Conservation (phyloP, 164 flowering plant genomes). For the Nymphaea thermarum region DNA sequence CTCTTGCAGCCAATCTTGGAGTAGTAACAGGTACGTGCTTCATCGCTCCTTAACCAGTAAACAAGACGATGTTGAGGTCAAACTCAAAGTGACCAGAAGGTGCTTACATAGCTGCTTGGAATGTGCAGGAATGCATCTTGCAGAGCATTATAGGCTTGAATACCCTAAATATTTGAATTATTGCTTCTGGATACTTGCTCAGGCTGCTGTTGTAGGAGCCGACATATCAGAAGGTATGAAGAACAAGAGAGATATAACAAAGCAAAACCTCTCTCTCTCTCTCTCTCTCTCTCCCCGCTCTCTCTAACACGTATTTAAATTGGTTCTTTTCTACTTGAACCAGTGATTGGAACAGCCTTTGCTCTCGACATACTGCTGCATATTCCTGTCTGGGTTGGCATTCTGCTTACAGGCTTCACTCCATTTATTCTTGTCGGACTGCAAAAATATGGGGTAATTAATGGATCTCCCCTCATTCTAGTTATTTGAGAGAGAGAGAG, state of each 20-base stretch:
- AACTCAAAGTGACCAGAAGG: background rate
- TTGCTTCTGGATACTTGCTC: constrained; percentile 58
- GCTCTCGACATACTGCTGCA: constrained; percentile 13
- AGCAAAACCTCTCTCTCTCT: background rate
- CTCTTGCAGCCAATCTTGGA: constrained; percentile 14
- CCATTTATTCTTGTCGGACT: constrained; percentile 13
- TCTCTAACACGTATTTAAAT: background rate
- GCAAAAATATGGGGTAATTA: constrained; percentile 12
- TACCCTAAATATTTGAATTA: constrained; percentile 35
- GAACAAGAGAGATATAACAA: background rate
- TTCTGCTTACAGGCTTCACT: constrained; percentile 9
- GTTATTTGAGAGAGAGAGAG: background rate
- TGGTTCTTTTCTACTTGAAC: background rate
- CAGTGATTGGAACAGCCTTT: constrained; percentile 15
- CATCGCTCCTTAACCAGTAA: too few relatives aligned
- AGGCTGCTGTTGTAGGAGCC: constrained; percentile 55
- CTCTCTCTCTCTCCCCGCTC: background rate
- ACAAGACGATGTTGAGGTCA: background rate
- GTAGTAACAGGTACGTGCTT: constrained; percentile 8
- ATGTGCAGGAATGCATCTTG: constrained; percentile 36
- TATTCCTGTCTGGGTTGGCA: constrained; percentile 13
- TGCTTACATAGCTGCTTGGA: background rate
- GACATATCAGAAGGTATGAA: constrained; percentile 61
- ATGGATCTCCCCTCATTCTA: background rate
- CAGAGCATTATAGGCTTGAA: constrained; percentile 43